phyloP scores from a whole-genome alignment of 192 early-diverging fungal genomes.

The Coemansia sp. region DNA sequence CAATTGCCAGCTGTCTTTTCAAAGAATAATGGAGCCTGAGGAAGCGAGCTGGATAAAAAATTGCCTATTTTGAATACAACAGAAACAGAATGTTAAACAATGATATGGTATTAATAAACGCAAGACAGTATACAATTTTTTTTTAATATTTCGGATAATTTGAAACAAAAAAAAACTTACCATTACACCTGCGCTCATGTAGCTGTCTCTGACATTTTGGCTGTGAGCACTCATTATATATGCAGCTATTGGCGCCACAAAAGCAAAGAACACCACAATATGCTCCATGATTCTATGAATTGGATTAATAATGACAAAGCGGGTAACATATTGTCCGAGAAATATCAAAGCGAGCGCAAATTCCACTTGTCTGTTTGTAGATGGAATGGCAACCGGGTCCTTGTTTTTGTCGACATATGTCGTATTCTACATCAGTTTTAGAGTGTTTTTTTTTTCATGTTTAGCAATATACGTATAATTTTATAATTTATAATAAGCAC shows the following conservation, averaged over 20 bases:
- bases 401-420: slow-evolving; percentile 24
- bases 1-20: slow-evolving; percentile 30
- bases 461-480: neutral
- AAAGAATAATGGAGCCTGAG: slow-evolving; percentile 43
- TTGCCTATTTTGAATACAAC: slow-evolving; percentile 20
- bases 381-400: slow-evolving; percentile 31
- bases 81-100: neutral
- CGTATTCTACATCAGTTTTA: slow-evolving; percentile 43
- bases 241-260: slow-evolving; percentile 36
- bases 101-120: neutral
- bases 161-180: slow-evolving; percentile 18
- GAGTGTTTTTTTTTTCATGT: neutral
- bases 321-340: slow-evolving; percentile 34
- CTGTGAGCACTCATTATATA: slow-evolving; percentile 29
- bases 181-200: slow-evolving; percentile 54
- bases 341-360: slow-evolving; percentile 37
- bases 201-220: slow-evolving; percentile 32
- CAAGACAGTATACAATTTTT: neutral
- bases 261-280: slow-evolving; percentile 44
- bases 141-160: neutral
- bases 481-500: too few relatives aligned
- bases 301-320: slow-evolving; percentile 47
- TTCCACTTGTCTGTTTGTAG: slow-evolving; percentile 27
- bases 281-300: slow-evolving; percentile 39
- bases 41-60: slow-evolving; percentile 56